These are phyloP conservation scores for Penicillium diatomitis DNA, from an alignment of 495 filamentous ascomycete species.

Conservation along the genomic window DNA sequence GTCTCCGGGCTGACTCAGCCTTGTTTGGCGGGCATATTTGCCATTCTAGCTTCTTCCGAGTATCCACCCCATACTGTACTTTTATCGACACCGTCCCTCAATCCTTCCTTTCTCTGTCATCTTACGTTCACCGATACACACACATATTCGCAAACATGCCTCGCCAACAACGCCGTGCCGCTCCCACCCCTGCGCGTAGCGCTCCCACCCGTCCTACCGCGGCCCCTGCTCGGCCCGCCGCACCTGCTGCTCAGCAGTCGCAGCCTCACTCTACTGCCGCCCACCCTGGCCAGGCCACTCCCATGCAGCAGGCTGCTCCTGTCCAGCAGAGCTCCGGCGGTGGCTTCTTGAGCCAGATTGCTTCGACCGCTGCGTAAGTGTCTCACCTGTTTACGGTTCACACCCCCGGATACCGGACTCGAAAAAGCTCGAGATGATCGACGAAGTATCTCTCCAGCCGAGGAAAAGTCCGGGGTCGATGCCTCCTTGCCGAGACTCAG, in stretches of 20 bases:
- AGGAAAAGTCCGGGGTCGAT: constrained; percentile 6
- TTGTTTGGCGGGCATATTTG: constrained; percentile 5
- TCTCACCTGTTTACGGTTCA: not conserved
- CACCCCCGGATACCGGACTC: not conserved
- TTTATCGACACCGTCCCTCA: constrained; percentile 5
- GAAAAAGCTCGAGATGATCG: not conserved
- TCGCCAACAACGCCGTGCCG: constrained; percentile 64
- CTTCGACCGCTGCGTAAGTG: constrained; percentile 72
- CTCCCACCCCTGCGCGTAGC: constrained; percentile 44
- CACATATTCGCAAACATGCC: constrained; percentile 48
- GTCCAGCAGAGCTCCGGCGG: constrained; percentile 51
- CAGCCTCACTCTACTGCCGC: constrained; percentile 60
- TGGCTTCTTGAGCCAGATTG: constrained; percentile 79
- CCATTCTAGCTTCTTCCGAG: constrained; percentile 23
- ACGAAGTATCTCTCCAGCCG: not conserved
- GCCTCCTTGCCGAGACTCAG: no score
- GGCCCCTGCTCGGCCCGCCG: constrained; percentile 45
- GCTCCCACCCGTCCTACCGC: constrained; percentile 60
- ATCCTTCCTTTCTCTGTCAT: not conserved
- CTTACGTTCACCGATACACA: constrained; percentile 5
- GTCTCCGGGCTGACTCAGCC: constrained; percentile 16
- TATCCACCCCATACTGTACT: constrained; percentile 7
- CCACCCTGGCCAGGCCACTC: constrained; percentile 41
- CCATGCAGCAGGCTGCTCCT: constrained; percentile 28
- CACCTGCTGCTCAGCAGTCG: constrained; percentile 42